Conservation (phyloP, 306 rosid genomes). For the Gillenia trifoliata region DNA sequence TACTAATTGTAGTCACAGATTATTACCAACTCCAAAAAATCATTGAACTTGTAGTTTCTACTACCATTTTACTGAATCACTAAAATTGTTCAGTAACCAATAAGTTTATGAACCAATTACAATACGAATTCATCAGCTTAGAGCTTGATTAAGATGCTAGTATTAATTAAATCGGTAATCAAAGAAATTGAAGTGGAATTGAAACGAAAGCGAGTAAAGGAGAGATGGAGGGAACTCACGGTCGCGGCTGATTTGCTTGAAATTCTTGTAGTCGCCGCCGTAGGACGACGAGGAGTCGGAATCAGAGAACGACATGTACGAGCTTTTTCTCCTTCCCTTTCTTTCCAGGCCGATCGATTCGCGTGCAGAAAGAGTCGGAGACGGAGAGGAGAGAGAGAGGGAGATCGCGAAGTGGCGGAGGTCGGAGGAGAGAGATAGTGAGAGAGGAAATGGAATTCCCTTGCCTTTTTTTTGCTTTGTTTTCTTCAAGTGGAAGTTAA, state of each 20-base stretch:
- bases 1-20: neutral
- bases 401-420: neutral
- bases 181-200: neutral
- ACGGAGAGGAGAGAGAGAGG: neutral
- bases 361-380: neutral
- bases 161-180: neutral
- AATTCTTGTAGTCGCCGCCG: constrained; percentile 48
- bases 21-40: neutral
- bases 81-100: neutral
- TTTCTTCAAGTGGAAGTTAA: neutral
- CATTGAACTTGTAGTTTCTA: neutral
- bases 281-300: constrained; percentile 59
- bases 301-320: constrained; percentile 48
- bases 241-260: constrained; percentile 58
- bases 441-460: neutral
- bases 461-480: neutral
- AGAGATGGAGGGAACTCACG: constrained; percentile 26
- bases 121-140: neutral
- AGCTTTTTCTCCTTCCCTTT: neutral
- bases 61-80: neutral
- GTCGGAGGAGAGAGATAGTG: neutral
- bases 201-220: neutral
- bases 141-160: neutral
- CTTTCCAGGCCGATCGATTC: constrained; percentile 15
- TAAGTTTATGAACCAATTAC: neutral